Conservation (phyloP, 495 filamentous ascomycete genomes). For the Penicillium soppii region DNA sequence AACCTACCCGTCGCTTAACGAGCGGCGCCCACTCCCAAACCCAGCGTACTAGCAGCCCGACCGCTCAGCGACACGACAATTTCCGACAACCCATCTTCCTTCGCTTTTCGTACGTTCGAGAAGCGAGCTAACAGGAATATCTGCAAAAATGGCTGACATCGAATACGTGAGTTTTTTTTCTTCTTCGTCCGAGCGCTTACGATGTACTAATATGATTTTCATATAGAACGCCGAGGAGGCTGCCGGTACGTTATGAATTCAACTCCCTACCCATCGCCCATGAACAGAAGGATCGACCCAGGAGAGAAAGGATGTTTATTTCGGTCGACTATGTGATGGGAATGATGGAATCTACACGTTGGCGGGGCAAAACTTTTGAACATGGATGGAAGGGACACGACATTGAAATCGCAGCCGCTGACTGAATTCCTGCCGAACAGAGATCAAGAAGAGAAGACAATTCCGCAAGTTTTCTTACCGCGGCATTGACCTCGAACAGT, state of each 20-base stretch:
- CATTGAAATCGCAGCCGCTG: slow-evolving; percentile 35
- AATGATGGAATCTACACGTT: slow-evolving; percentile 1
- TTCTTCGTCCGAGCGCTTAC: slow-evolving; percentile 5
- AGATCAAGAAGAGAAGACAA: slow-evolving; percentile 98
- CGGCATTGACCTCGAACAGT: slow-evolving; percentile 98
- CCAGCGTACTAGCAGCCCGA: slow-evolving; percentile 31
- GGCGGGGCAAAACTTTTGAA: slow-evolving; percentile 8
- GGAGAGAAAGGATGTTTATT: neutral
- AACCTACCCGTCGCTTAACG: slow-evolving; percentile 49
- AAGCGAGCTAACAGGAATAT: slow-evolving; percentile 51
- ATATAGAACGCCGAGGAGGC: slow-evolving; percentile 87
- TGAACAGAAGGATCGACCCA: slow-evolving; percentile 2
- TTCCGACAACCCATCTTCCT: slow-evolving; percentile 45
- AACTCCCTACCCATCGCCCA: slow-evolving; percentile 9
- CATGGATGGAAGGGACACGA: slow-evolving; percentile 26
- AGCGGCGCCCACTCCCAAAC: slow-evolving; percentile 43
- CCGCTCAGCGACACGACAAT: slow-evolving; percentile 46
- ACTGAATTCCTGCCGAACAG: slow-evolving; percentile 45
- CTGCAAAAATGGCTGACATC: slow-evolving; percentile 86
- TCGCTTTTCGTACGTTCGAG: slow-evolving; percentile 53
- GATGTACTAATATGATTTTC: slow-evolving; percentile 37
- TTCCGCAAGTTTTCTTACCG: slow-evolving; percentile 99
- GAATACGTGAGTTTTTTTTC: slow-evolving; percentile 75
- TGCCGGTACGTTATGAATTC: slow-evolving; percentile 64
- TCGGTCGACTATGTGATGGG: neutral